Evolutionary conservation across 768 basidiomycete genomes (phyloP).

Genomic region (Suillus subaureus): DNA sequence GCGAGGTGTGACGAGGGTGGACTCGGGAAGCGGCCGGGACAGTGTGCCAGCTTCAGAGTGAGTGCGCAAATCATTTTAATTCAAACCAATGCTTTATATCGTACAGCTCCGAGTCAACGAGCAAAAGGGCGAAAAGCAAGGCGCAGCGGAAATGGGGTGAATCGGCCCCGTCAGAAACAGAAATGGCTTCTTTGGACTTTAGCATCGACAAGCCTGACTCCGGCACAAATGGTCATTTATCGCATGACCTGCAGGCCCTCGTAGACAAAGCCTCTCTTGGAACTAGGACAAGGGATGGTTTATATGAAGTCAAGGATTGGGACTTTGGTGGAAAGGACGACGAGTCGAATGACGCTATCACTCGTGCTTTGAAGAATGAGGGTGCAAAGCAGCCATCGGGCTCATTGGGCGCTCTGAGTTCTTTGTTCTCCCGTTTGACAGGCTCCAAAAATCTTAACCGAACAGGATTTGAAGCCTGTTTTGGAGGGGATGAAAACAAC

Average conservation of each 20-base stretch:
- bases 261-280: constrained; percentile 79
- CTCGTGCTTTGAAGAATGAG: constrained; percentile 55
- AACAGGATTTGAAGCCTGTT: constrained; percentile 84
- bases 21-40: constrained; percentile 59
- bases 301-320: constrained; percentile 84
- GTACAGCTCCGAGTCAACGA: constrained; percentile 65
- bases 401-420: constrained; percentile 68
- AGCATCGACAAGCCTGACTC: constrained; percentile 58
- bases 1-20: constrained; percentile 48
- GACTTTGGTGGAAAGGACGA: constrained; percentile 60
- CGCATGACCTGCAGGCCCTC: constrained; percentile 59
- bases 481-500: constrained; percentile 95
- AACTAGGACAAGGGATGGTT: constrained; percentile 68
- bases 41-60: constrained; percentile 73
- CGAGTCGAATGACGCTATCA: constrained; percentile 41
- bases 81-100: not conserved
- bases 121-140: constrained; percentile 68
- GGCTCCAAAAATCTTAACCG: constrained; percentile 81
- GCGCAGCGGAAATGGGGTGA: constrained; percentile 92
- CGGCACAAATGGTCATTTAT: constrained; percentile 27
- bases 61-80: constrained; percentile 27
- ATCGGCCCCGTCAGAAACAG: constrained; percentile 73
- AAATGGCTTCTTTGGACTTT: constrained; percentile 95
- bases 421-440: constrained; percentile 82
- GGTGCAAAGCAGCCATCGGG: constrained; percentile 39